phyloP scores from a whole-genome alignment of 768 basidiomycete genomes.

The Gloeopeniophorella convolvens region DNA sequence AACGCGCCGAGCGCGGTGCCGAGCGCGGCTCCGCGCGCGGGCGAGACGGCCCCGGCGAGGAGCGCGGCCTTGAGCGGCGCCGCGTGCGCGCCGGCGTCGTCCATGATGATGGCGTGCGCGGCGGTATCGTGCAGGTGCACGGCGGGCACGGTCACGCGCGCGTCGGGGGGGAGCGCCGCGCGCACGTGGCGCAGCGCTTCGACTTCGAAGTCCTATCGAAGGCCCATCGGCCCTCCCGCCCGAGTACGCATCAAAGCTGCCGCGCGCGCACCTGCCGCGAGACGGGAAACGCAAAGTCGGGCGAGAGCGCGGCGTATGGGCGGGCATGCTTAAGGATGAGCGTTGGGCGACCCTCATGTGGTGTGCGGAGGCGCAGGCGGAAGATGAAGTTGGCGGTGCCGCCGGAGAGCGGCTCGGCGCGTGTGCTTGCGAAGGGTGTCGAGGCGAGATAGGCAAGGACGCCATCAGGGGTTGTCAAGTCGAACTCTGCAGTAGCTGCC shows the following conservation, averaged over 20 bases:
- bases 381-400: constrained; percentile 54
- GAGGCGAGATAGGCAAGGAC: constrained; percentile 38
- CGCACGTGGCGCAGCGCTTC: constrained; percentile 43
- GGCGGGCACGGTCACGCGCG: constrained; percentile 42
- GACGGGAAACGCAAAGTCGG: constrained; percentile 31
- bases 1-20: constrained; percentile 51
- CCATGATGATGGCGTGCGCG: constrained; percentile 51
- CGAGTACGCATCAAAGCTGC: background rate
- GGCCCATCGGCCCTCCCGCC: background rate
- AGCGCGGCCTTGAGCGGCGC: constrained; percentile 38
- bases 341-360: constrained; percentile 38
- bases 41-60: constrained; percentile 27
- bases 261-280: constrained; percentile 44
- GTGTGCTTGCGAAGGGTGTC: constrained; percentile 42
- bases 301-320: constrained; percentile 24
- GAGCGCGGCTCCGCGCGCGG: constrained; percentile 35
- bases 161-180: constrained; percentile 30
- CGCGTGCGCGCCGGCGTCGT: constrained; percentile 44
- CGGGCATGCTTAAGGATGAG: constrained; percentile 55
- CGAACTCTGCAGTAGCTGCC: too few relatives aligned
- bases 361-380: constrained; percentile 39
- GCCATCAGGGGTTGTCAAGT: constrained; percentile 28
- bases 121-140: constrained; percentile 45
- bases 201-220: constrained; percentile 36
- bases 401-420: constrained; percentile 39